Conservation (phyloP, 306 rosid genomes). For the Trifolium repens region DNA sequence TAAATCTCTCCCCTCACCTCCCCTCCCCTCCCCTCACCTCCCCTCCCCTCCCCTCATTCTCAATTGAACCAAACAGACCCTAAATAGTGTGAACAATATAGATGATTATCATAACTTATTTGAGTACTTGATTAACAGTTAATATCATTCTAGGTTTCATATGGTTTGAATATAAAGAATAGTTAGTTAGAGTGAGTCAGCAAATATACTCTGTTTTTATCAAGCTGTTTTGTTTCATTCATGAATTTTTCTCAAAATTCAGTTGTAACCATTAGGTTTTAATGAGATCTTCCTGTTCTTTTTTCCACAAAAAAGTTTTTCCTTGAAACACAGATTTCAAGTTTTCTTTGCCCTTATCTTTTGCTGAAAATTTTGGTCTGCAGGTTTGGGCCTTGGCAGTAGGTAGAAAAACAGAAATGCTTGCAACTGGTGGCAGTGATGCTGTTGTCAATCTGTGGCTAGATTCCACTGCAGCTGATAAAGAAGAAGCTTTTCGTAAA, state of each 20-base stretch:
- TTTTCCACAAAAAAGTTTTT: neutral
- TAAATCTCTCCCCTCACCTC: too few relatives aligned
- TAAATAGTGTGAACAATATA: constrained; percentile 1
- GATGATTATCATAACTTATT: neutral
- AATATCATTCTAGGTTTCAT: neutral
- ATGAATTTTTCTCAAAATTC: constrained; percentile 2
- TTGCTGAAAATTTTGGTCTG: constrained; percentile 44
- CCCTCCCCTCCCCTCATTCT: too few relatives aligned
- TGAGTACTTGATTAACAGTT: neutral
- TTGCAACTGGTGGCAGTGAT: constrained; percentile 94
- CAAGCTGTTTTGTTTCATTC: constrained; percentile 19
- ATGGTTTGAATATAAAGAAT: constrained; percentile 3
- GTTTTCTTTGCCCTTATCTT: constrained; percentile 13
- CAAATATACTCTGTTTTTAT: neutral
- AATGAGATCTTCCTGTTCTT: neutral
- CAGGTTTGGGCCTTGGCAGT: constrained; percentile 95
- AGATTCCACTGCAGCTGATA: constrained; percentile 87
- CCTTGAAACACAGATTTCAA: neutral
- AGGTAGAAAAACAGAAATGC: constrained; percentile 87
- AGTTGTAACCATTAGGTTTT: neutral
- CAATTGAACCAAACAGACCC: too few relatives aligned
- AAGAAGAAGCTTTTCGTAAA: constrained; percentile 79
- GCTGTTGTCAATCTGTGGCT: constrained; percentile 83
- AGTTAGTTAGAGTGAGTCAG: neutral
- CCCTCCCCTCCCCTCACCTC: too few relatives aligned